Percentiles rank a stretch among this genome's conserved stretches.
These are phyloP conservation scores for Cladosporium colombiae DNA, from an alignment of 2,329 filamentous ascomycete species.

Conservation along the genomic window DNA sequence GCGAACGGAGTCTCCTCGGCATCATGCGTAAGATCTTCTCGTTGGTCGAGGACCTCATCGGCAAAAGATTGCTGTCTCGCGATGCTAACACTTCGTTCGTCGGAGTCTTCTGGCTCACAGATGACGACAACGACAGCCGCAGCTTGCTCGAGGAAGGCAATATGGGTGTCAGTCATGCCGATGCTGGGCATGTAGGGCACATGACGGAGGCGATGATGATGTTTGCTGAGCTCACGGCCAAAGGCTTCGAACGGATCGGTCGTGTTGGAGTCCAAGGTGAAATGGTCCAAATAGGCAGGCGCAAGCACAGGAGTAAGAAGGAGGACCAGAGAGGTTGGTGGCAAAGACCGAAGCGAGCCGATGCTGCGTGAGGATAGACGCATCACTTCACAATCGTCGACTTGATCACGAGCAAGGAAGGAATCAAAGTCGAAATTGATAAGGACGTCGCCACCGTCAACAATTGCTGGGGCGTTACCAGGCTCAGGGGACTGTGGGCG, in stretches of 20 bases:
- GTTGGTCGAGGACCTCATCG: background rate
- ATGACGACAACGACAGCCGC: constrained; percentile 63
- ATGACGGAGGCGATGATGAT: constrained; percentile 65
- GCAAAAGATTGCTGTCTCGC: background rate
- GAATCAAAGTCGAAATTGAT: background rate
- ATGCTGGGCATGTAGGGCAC: constrained; percentile 67
- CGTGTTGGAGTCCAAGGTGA: constrained; percentile 33
- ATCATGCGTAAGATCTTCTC: background rate
- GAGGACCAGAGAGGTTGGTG: constrained; percentile 44
- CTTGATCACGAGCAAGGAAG: background rate
- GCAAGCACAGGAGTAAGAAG: constrained; percentile 46
- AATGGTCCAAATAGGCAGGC: constrained; percentile 33
- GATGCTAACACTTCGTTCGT: background rate
- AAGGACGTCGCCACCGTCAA: background rate
- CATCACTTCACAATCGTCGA: constrained; percentile 17
- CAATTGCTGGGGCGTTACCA: background rate
- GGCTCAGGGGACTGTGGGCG: background rate
- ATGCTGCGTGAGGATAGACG: constrained; percentile 21
- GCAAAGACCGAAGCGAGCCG: constrained; percentile 36
- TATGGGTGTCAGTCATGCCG: constrained; percentile 65
- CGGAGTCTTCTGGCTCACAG: background rate
- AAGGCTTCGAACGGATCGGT: constrained; percentile 73
- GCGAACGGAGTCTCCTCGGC: background rate
- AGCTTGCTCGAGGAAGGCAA: constrained; percentile 62
- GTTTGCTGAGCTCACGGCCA: constrained; percentile 61